phyloP scores from a whole-genome alignment of 345 rosid genomes.

The Gossypium rotundifolium region DNA sequence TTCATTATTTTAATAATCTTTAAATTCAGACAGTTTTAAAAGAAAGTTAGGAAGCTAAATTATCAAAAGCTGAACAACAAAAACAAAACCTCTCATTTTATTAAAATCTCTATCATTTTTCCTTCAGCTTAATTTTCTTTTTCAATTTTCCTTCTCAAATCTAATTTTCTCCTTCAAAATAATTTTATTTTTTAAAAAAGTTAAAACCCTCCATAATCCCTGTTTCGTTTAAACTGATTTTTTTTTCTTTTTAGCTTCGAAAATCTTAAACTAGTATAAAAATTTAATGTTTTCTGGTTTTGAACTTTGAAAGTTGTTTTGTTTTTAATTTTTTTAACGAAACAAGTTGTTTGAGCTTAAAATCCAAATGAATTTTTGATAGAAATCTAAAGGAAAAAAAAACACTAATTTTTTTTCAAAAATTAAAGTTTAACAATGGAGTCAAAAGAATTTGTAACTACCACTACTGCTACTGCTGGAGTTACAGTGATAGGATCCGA shows the following conservation, averaged over 20 bases:
- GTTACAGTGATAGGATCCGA: conserved; percentile 87
- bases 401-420: neutral
- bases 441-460: conserved; percentile 48
- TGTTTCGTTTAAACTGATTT: conserved; percentile 23
- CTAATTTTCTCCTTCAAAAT: conserved; percentile 20
- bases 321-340: neutral
- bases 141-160: conserved; percentile 9
- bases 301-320: conserved; percentile 9
- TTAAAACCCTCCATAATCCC: conserved; percentile 4
- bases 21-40: conserved; percentile 31
- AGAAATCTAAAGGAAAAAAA: conserved; percentile 13
- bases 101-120: conserved; percentile 23
- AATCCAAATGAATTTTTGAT: conserved; percentile 34
- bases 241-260: neutral
- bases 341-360: conserved; percentile 23
- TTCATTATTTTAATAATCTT: conserved; percentile 27
- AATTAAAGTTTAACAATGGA: conserved; percentile 46
- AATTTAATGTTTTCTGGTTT: conserved; percentile 14
- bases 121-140: conserved; percentile 11
- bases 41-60: conserved; percentile 33
- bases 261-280: neutral
- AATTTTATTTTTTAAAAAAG: neutral
- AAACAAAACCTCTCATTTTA: conserved; percentile 22
- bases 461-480: conserved; percentile 37
- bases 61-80: conserved; percentile 31